Percentiles rank a stretch among this genome's conserved stretches.
phyloP scores from a whole-genome alignment of 2,329 filamentous ascomycete genomes.

The Cryphonectria japonica region DNA sequence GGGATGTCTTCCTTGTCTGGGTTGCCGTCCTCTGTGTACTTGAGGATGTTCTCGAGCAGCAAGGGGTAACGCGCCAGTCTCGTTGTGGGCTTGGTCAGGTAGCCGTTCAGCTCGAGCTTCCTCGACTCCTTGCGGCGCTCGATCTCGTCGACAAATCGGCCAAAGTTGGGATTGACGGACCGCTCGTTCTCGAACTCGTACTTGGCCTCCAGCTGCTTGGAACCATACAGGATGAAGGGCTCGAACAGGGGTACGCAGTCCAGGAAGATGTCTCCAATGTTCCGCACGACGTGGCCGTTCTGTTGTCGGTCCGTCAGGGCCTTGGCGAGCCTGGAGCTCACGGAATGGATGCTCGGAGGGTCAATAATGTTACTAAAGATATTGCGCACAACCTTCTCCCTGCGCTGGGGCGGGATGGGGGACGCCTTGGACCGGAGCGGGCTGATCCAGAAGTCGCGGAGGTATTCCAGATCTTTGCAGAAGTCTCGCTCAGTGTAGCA shows the following conservation, averaged over 20 bases:
- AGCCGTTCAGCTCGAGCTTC: constrained; percentile 96
- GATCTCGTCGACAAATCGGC: constrained; percentile 93
- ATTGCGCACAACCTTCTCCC: constrained; percentile 88
- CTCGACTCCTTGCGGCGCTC: constrained; percentile 94
- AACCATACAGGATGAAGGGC: constrained; percentile 94
- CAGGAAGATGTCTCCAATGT: constrained; percentile 91
- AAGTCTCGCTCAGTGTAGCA: constrained; percentile 99
- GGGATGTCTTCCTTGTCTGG: constrained; percentile 92
- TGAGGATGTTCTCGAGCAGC: constrained; percentile 86
- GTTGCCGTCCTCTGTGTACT: constrained; percentile 87
- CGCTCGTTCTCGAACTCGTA: constrained; percentile 98
- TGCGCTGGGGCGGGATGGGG: constrained; percentile 83
- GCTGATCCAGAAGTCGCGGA: constrained; percentile 98
- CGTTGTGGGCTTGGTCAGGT: constrained; percentile 96
- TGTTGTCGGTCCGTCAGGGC: constrained; percentile 90
- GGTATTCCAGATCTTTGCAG: constrained; percentile 96
- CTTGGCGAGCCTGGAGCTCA: constrained; percentile 87
- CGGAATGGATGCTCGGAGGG: constrained; percentile 75
- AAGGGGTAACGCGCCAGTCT: constrained; percentile 92
- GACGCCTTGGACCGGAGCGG: constrained; percentile 81
- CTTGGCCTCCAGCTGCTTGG: constrained; percentile 94
- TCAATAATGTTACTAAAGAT: constrained; percentile 98
- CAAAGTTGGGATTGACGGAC: constrained; percentile 79
- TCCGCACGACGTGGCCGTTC: constrained; percentile 83
- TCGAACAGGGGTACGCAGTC: constrained; percentile 91